Conservation (phyloP, 2,329 filamentous ascomycete genomes). For the Leptographium procerum region DNA sequence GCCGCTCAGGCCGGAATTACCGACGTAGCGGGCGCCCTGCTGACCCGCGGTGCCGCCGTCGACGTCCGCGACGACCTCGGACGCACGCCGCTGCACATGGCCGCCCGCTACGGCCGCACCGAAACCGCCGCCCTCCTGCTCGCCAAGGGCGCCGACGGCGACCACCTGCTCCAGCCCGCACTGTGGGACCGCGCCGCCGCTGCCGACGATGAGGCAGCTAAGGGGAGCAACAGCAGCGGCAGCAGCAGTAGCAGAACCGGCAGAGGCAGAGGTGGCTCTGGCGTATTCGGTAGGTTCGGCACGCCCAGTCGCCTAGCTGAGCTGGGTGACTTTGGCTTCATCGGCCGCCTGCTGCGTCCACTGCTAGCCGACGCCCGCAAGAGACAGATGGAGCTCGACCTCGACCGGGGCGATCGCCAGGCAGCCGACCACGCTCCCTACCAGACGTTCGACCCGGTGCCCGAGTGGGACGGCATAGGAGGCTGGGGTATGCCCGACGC, state of each 20-base stretch:
- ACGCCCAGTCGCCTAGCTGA: background rate
- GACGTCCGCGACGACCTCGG: conserved; percentile 6
- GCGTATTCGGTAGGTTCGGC: no score
- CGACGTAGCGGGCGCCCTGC: conserved; percentile 4
- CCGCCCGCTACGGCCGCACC: conserved; percentile 1
- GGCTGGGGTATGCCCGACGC: background rate
- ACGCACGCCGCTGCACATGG: conserved; percentile 10
- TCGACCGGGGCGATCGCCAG: no score
- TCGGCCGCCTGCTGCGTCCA: background rate
- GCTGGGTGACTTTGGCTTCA: background rate
- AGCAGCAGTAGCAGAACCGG: no score
- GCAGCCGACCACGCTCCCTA: no score
- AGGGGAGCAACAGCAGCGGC: no score
- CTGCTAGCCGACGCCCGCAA: background rate
- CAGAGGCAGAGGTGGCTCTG: no score
- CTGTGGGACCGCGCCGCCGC: background rate
- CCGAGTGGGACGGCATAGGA: background rate
- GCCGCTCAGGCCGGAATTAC: conserved; percentile 8
- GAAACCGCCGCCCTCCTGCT: conserved; percentile 3
- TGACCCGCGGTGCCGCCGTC: conserved; percentile 8
- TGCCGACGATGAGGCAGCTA: background rate
- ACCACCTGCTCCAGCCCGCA: background rate
- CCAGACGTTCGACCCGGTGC: background rate
- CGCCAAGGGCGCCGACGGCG: conserved; percentile 31
- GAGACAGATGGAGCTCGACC: no score